phyloP scores from a whole-genome alignment of 2,329 filamentous ascomycete genomes.

The Apiospora hydei region DNA sequence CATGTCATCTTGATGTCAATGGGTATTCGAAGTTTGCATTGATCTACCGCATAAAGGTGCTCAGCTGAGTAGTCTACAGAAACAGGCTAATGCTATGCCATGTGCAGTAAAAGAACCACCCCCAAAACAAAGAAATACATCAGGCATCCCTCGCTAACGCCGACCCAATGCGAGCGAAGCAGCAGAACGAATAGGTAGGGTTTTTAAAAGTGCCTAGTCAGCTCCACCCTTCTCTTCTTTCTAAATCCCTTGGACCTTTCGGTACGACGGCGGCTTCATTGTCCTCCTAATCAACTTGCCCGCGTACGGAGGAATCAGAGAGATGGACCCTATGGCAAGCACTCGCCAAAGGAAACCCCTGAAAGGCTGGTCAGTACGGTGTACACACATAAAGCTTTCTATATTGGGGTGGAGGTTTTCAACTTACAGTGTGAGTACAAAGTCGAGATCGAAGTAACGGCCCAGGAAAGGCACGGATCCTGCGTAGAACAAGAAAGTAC shows the following conservation, averaged over 20 bases:
- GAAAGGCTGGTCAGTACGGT: conserved; percentile 32
- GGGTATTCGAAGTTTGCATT: conserved; percentile 19
- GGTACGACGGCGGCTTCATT: conserved; percentile 90
- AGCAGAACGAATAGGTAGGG: neutral
- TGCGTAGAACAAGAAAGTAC: conserved; percentile 82
- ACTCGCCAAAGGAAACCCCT: conserved; percentile 92
- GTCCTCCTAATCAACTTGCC: conserved; percentile 85
- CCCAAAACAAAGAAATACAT: neutral
- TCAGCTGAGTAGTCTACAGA: neutral
- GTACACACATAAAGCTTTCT: neutral
- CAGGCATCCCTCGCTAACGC: conserved; percentile 20
- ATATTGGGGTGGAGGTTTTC: neutral
- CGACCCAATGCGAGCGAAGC: conserved; percentile 21
- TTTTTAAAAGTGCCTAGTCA: conserved; percentile 18
- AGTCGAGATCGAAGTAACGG: conserved; percentile 87
- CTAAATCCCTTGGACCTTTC: conserved; percentile 83
- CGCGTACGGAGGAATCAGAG: conserved; percentile 84
- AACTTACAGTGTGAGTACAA: conserved; percentile 73
- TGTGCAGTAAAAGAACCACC: conserved; percentile 19
- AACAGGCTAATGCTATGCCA: neutral
- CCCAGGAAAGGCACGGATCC: conserved; percentile 86
- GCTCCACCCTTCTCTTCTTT: neutral
- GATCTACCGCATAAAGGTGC: neutral
- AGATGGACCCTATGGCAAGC: conserved; percentile 78
- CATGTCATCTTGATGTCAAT: neutral